These are phyloP conservation scores for Capsicum chinense DNA, from an alignment of 257 asterid genomes.

Conservation along the genomic window DNA sequence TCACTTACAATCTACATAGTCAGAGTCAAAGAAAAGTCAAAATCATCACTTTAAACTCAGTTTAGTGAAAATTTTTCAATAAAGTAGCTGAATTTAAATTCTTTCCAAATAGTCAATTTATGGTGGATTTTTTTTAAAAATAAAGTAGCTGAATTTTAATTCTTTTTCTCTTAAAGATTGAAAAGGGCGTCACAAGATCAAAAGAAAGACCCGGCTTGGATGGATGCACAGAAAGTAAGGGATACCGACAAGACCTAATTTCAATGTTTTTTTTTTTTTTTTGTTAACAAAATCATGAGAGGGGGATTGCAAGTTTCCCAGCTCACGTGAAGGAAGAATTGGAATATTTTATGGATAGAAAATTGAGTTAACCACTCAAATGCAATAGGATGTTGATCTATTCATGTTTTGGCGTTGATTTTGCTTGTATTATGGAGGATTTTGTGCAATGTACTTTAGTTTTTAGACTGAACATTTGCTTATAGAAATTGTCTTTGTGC, in stretches of 20 bases:
- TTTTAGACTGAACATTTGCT: constrained; percentile 3
- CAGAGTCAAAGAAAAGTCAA: background rate
- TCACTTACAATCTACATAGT: background rate
- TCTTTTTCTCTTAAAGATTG: background rate
- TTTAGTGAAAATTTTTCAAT: background rate
- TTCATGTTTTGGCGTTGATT: background rate
- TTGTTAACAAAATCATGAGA: no score
- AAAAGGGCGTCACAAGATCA: background rate
- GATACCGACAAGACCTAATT: background rate
- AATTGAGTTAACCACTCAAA: background rate
- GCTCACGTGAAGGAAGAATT: background rate
- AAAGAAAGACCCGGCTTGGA: background rate
- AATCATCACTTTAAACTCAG: constrained; percentile 11
- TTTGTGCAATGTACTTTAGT: background rate
- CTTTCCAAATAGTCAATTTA: background rate
- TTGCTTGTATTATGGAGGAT: background rate
- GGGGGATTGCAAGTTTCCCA: background rate
- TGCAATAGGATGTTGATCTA: background rate
- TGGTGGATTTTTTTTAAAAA: background rate
- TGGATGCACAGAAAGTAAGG: background rate
- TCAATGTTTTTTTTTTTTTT: no score
- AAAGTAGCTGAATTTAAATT: background rate
- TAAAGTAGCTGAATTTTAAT: background rate
- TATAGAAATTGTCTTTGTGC: background rate
- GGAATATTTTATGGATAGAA: background rate